phyloP scores from a whole-genome alignment of 1,284 basidiomycete species.

The Puccinia triticina region DNA sequence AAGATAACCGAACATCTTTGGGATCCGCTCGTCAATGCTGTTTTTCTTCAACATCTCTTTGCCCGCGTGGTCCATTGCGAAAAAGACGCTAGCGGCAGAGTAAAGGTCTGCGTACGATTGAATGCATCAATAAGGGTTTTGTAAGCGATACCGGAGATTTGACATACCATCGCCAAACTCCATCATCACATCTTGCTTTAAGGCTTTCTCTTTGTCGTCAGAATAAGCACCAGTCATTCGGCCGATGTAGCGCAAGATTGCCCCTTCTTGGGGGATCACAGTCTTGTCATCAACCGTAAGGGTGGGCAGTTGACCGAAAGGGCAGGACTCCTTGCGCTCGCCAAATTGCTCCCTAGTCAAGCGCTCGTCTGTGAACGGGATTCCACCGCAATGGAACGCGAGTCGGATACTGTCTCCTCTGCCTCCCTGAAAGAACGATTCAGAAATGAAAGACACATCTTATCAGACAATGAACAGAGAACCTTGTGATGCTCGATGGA shows the following conservation, averaged over 20 bases:
- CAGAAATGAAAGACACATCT: too few relatives aligned
- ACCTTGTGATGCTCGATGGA: too few relatives aligned
- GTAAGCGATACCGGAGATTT: neutral
- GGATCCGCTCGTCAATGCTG: neutral
- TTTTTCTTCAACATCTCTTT: neutral
- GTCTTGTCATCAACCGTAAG: neutral
- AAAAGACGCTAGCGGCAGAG: neutral
- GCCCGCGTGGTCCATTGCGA: neutral
- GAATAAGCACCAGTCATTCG: neutral
- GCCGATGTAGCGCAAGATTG: neutral
- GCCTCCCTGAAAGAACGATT: neutral
- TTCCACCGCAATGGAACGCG: neutral
- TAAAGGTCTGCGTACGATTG: neutral
- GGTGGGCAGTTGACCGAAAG: neutral
- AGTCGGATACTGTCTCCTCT: neutral
- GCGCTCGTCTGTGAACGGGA: neutral
- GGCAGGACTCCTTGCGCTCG: neutral
- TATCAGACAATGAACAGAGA: too few relatives aligned
- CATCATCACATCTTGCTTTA: neutral
- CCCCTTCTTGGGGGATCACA: neutral
- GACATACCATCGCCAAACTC: neutral
- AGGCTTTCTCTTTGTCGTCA: neutral
- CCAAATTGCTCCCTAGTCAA: neutral
- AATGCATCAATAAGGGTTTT: neutral
- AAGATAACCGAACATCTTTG: neutral